Conservation (phyloP, 2,329 filamentous ascomycete species). For the Ophiocordyceps sinensis region DNA sequence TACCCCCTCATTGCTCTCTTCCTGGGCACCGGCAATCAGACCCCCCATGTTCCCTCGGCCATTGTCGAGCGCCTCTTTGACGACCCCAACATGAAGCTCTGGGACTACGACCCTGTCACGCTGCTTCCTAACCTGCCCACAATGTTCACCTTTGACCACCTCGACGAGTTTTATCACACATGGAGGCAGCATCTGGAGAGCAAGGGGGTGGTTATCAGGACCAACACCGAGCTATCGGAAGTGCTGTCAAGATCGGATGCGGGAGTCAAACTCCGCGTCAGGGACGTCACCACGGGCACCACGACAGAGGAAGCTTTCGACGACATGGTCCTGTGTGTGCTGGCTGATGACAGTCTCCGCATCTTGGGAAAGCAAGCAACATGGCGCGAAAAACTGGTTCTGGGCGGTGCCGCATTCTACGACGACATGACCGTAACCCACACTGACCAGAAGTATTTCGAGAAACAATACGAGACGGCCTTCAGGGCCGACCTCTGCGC, state of each 20-base stretch:
- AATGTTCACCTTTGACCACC: constrained; percentile 53
- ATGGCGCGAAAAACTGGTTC: constrained; percentile 48
- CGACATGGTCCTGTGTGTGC: constrained; percentile 50
- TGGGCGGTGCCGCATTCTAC: constrained; percentile 55
- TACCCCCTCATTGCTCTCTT: constrained; percentile 61
- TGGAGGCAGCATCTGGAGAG: constrained; percentile 40
- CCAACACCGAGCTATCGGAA: constrained; percentile 39
- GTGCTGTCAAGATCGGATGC: constrained; percentile 35
- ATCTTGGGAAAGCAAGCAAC: constrained; percentile 43
- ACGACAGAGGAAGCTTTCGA: constrained; percentile 42
- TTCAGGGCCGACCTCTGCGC: constrained; percentile 37
- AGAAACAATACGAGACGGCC: constrained; percentile 50
- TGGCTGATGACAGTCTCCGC: constrained; percentile 49
- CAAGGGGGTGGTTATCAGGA: constrained; percentile 40
- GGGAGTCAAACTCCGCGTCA: constrained; percentile 36
- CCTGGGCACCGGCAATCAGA: constrained; percentile 61
- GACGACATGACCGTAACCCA: constrained; percentile 62
- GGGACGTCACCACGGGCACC: constrained; percentile 35
- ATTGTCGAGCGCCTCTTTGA: constrained; percentile 48
- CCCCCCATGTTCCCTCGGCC: constrained; percentile 54
- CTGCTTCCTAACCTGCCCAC: constrained; percentile 44
- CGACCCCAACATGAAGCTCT: constrained; percentile 43
- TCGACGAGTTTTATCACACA: constrained; percentile 43
- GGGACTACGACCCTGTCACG: constrained; percentile 41
- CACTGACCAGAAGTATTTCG: constrained; percentile 49